Base-by-base conservation (phyloP, 306 rosid genomes). In the Geum urbanum region DNA sequence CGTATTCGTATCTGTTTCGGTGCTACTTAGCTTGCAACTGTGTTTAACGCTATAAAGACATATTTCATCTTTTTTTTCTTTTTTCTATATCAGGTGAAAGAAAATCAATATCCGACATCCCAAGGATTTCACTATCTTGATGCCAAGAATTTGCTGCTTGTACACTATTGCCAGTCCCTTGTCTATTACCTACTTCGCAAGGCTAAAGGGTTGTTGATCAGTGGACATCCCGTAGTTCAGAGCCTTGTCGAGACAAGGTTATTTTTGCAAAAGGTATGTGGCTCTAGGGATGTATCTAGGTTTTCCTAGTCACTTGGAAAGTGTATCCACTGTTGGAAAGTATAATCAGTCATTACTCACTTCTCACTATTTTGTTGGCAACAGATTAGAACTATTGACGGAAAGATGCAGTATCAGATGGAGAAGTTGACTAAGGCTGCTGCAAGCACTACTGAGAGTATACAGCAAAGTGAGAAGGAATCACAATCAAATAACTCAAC, bases 41-140 rank as follows among this genome's bases (percentile, higher is more conserved):
- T 13, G 73, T 19, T 19, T 60, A 11, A 40, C 44, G 1, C 46
- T 0, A 1, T 11, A 2, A 9, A 37, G 14, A 70, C 22, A 14
- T n/a, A 32, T 27, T 20, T 69, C 64, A 49, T 35, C 22, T 15
- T 62, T 32, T n/a, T 51, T 19, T 11, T 78, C 37, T 61, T 53
- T 27, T 67, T 14, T 58, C 14, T 63, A 9, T 81, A 37, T 72
- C 64, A 91, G 94, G 92, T 88, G 75, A 91, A 81, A 77, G 85
- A 73, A 61, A 82, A 78, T 76, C 82, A 89, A 63, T 78, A 82
- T 54, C 87, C 88, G 6, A 87, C 95, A 7, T 78, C 84, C 12
- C 91, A 87, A 63, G 99, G 97, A 63, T 84, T 94, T 54, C 86
- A 90, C 75, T 94, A 88, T 78, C 95, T 94, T 47, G 99, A 94